phyloP scores from a whole-genome alignment of 2,329 filamentous ascomycete genomes.

The Aspergillus oerlinghausenensis region DNA sequence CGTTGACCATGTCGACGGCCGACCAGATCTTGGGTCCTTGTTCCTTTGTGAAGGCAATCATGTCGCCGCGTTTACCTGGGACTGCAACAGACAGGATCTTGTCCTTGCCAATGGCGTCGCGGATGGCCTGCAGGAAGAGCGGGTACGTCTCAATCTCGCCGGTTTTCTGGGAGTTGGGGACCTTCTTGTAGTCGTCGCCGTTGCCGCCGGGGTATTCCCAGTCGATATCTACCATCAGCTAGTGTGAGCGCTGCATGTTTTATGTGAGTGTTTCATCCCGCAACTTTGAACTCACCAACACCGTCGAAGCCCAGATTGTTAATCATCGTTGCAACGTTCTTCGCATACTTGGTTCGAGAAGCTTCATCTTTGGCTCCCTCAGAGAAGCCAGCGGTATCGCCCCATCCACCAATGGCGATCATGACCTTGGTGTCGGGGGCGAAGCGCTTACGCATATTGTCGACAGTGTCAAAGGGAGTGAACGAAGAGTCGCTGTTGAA shows the following conservation, averaged over 20 bases:
- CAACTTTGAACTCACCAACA: constrained; percentile 40
- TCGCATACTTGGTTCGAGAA: constrained; percentile 56
- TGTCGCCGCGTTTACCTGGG: constrained; percentile 58
- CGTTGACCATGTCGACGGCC: constrained; percentile 62
- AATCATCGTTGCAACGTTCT: constrained; percentile 62
- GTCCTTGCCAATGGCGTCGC: constrained; percentile 51
- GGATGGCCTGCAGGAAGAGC: constrained; percentile 55
- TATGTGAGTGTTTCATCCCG: neutral
- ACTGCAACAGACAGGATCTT: constrained; percentile 65
- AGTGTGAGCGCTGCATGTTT: constrained; percentile 6
- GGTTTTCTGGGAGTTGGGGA: constrained; percentile 55
- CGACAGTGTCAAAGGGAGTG: constrained; percentile 52
- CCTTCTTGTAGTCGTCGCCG: constrained; percentile 62
- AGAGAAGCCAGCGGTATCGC: constrained; percentile 61
- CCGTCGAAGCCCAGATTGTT: constrained; percentile 61
- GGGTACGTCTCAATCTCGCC: constrained; percentile 61
- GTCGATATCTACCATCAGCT: constrained; percentile 53
- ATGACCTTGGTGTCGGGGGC: constrained; percentile 56
- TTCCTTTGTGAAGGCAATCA: constrained; percentile 61
- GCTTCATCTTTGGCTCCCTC: constrained; percentile 49
- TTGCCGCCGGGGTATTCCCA: constrained; percentile 64
- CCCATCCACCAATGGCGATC: constrained; percentile 73
- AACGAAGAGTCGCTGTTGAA: constrained; percentile 48
- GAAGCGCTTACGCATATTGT: constrained; percentile 51
- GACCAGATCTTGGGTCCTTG: constrained; percentile 56